Conservation (phyloP, 805 yeast genomes). For the Teunomyces tritomae region DNA sequence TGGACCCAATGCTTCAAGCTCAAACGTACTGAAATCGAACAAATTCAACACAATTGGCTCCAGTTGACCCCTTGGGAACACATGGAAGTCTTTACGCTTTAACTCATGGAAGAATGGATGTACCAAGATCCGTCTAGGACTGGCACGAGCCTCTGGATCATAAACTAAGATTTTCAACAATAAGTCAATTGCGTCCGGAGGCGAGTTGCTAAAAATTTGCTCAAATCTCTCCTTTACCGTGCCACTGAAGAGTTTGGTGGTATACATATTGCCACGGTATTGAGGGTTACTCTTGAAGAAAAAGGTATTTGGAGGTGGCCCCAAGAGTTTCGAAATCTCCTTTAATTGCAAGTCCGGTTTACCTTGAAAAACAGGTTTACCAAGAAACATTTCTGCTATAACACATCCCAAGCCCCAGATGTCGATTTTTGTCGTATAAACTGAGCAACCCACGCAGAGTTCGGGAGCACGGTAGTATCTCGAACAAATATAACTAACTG, state of each 20-base stretch:
- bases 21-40: slow-evolving; percentile 72
- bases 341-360: slow-evolving; percentile 85
- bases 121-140: slow-evolving; percentile 78
- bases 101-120: slow-evolving; percentile 90
- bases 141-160: slow-evolving; percentile 80
- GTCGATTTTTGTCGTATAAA: slow-evolving; percentile 88
- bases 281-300: slow-evolving; percentile 72
- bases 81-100: slow-evolving; percentile 52
- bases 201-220: slow-evolving; percentile 60
- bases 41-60: slow-evolving; percentile 44
- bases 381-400: slow-evolving; percentile 88
- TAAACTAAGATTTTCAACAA: slow-evolving; percentile 80
- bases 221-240: slow-evolving; percentile 47
- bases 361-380: slow-evolving; percentile 95
- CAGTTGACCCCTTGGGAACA: slow-evolving; percentile 53
- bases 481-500: slow-evolving; percentile 93
- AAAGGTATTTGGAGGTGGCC: slow-evolving; percentile 75
- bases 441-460: slow-evolving; percentile 83
- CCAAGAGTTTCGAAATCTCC: slow-evolving; percentile 85
- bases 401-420: slow-evolving; percentile 99
- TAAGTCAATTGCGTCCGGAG: slow-evolving; percentile 83
- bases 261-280: slow-evolving; percentile 71
- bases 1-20: slow-evolving; percentile 49
- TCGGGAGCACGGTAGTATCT: slow-evolving; percentile 97
- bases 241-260: slow-evolving; percentile 60